Evolutionary conservation across 768 basidiomycete species (phyloP).

Genomic region (Pluteus cervinus): DNA sequence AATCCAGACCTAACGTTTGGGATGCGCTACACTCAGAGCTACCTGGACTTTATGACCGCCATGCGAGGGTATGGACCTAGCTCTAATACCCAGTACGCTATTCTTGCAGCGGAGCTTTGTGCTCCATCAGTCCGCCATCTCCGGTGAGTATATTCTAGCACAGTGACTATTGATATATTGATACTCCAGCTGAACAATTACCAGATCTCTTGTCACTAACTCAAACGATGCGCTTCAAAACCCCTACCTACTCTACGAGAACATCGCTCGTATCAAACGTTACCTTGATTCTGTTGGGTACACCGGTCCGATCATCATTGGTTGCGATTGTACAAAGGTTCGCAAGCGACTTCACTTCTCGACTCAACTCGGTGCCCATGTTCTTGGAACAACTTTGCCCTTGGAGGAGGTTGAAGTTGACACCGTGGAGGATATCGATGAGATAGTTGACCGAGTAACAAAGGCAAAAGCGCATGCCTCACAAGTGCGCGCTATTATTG

Average conservation of each 20-base stretch:
- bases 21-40: conserved; percentile 5
- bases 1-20: conserved; percentile 9
- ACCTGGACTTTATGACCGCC: conserved; percentile 8
- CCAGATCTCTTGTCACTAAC: conserved; percentile 15
- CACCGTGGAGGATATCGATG: conserved; percentile 16
- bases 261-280: conserved; percentile 19
- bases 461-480: conserved; percentile 14
- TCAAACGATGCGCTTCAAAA: conserved; percentile 18
- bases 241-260: conserved; percentile 18
- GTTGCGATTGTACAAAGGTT: conserved; percentile 23
- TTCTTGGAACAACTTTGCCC: conserved; percentile 16
- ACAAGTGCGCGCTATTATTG: conserved; percentile 20
- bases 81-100: conserved; percentile 9
- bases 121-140: conserved; percentile 9
- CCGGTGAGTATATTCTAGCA: conserved; percentile 4
- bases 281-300: conserved; percentile 13
- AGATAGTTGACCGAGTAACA: conserved; percentile 12
- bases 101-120: conserved; percentile 5
- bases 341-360: conserved; percentile 17
- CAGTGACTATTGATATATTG: background rate
- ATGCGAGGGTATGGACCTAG: conserved; percentile 9
- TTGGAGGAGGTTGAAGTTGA: conserved; percentile 16
- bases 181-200: too few relatives aligned
- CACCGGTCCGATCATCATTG: conserved; percentile 17
- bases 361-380: conserved; percentile 17